Evolutionary conservation across 83 land plant genomes (phyloP), one percentile per base, ranked within the genome.

Genomic region (Picea mariana): DNA sequence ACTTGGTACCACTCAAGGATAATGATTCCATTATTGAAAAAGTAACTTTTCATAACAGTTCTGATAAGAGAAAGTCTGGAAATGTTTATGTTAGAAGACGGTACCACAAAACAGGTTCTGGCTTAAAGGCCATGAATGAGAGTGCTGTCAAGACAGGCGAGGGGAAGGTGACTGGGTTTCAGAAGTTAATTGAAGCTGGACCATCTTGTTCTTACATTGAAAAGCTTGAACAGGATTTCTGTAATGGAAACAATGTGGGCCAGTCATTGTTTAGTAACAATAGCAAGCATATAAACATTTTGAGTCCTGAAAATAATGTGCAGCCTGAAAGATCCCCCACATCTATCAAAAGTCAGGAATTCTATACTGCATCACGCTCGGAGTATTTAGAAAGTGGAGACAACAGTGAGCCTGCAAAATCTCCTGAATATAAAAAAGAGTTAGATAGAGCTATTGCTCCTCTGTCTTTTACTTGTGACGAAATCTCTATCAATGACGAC

Each of bases 21-120:
- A 23, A 0, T 55, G 16, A 55, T 23, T 23, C 31, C 58, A 55
- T 12, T 55, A 13, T 55, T 20, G 31, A 55, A 76, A 26, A 24
- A 55, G 15, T 60, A 49, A 12, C 13, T 55, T 55, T 66, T 66
- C 24, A 9, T 23, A 11, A 8, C 21, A 55, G 18, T 20, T 62
- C 67, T 9, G 47, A 38, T 38, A 62, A 79, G 49, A 79, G 16
- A 38, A 62, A 9, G 9, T 52, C 67, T 62, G 67, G 34, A 79
- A 79, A 79, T 21, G 67, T 61, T 7, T 79, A 79, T 79, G 67
- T 79, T n/a, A 62, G 80, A 20, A 61, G 44, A 38, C 66, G 67
- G 5, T 34, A 61, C 44, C 80, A 49, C 9, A 79, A 62, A 6
- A 55, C 23, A 52, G 61, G 78, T 55, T 52, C 62, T 12, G 58